These are phyloP conservation scores for Leccinellum rugosiceps DNA, from an alignment of 768 basidiomycete genomes.

Conservation along the genomic window DNA sequence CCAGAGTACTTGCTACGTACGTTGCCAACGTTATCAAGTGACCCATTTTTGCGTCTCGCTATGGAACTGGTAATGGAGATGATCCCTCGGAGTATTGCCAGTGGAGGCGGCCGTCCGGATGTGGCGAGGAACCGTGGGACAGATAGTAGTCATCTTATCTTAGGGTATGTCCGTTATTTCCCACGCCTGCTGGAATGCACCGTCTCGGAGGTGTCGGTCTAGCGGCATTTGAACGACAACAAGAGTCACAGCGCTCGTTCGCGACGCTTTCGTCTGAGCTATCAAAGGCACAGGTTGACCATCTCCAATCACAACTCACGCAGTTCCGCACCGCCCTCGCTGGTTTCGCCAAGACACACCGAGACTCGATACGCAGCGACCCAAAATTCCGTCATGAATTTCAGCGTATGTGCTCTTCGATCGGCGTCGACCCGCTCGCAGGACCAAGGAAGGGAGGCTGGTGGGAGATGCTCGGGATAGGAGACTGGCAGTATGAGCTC, in stretches of 20 bases:
- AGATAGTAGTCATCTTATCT: slow-evolving; percentile 17
- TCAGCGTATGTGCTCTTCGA: neutral
- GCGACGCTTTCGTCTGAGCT: neutral
- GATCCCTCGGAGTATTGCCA: neutral
- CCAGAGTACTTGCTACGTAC: slow-evolving; percentile 40
- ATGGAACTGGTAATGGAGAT: neutral
- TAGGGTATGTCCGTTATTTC: too few species aligned
- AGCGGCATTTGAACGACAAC: neutral
- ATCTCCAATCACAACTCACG: neutral
- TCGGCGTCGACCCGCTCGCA: neutral
- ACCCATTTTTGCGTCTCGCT: slow-evolving; percentile 49
- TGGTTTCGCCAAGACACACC: neutral
- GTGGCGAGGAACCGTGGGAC: neutral
- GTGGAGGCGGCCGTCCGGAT: neutral
- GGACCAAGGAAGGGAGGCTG: neutral
- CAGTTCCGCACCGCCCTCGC: neutral
- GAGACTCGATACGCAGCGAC: neutral
- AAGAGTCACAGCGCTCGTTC: neutral
- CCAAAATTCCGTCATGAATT: neutral
- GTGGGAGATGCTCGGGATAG: slow-evolving; percentile 43
- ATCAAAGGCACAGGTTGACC: neutral
- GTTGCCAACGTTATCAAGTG: slow-evolving; percentile 88
- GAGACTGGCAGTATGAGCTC: slow-evolving; percentile 95
- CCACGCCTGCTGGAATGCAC: neutral
- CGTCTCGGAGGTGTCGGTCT: neutral